phyloP scores from a whole-genome alignment of 1,284 basidiomycete genomes.

The Cryptococcus sp. region DNA sequence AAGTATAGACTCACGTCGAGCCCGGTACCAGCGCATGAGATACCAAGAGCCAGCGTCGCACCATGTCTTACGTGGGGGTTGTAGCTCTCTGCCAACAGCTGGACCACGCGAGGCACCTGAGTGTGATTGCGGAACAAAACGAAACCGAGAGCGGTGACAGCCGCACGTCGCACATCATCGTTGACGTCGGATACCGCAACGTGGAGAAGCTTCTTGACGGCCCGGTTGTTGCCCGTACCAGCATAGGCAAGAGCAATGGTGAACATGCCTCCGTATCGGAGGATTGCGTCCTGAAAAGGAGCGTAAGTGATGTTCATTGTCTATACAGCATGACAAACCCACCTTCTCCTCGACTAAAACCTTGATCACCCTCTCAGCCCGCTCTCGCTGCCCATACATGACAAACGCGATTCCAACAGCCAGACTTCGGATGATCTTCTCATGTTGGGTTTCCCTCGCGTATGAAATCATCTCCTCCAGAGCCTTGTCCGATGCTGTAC shows the following conservation, averaged over 20 bases:
- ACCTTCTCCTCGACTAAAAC: conserved; percentile 82
- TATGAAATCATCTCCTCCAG: conserved; percentile 93
- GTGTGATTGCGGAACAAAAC: conserved; percentile 91
- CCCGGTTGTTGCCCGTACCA: conserved; percentile 88
- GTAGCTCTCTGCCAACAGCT: conserved; percentile 93
- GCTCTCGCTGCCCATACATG: conserved; percentile 86
- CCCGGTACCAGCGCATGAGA: conserved; percentile 96
- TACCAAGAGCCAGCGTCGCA: conserved; percentile 89
- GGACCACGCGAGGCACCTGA: conserved; percentile 91
- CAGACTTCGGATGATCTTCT: conserved; percentile 95
- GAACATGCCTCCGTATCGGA: conserved; percentile 94
- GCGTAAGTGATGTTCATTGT: conserved; percentile 9
- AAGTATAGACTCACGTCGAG: conserved; percentile 63
- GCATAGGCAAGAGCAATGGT: conserved; percentile 92
- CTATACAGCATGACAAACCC: conserved; percentile 20
- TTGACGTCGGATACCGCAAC: conserved; percentile 96
- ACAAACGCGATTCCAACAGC: conserved; percentile 88
- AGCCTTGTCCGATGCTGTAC: conserved; percentile 73
- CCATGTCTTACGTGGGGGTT: conserved; percentile 98
- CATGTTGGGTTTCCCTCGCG: conserved; percentile 92
- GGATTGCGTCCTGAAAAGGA: conserved; percentile 75
- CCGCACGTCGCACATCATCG: conserved; percentile 90
- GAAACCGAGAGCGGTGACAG: conserved; percentile 91
- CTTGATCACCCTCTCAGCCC: conserved; percentile 77
- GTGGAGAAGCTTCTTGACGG: conserved; percentile 84